These are phyloP conservation scores for Rhizophagus prolifer DNA, from an alignment of 192 early-diverging fungal genomes.

Conservation along the genomic window DNA sequence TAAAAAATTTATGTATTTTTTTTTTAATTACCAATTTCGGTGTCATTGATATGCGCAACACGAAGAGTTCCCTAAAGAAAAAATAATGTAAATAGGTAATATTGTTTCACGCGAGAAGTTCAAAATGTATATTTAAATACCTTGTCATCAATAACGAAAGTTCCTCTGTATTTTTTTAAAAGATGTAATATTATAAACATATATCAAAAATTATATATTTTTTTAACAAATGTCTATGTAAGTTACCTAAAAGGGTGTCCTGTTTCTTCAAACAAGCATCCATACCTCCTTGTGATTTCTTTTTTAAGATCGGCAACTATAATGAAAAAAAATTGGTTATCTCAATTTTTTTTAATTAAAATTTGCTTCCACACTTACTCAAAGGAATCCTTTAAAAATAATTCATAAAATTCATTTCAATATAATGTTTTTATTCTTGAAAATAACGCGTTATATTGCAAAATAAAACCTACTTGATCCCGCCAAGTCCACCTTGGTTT, in stretches of 20 bases:
- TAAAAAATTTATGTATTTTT: background rate
- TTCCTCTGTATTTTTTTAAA: constrained; percentile 44
- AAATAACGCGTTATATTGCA: background rate
- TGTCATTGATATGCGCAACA: constrained; percentile 17
- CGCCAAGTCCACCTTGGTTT: constrained; percentile 84
- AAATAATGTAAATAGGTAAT: constrained; percentile 27
- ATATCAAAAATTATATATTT: background rate
- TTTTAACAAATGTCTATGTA: background rate
- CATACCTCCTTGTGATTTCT: constrained; percentile 76
- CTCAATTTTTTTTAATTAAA: background rate
- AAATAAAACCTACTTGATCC: constrained; percentile 51
- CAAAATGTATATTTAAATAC: constrained; percentile 8
- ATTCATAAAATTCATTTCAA: too few species aligned
- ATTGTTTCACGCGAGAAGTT: background rate
- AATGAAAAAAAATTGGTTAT: background rate
- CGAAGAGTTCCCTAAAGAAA: constrained; percentile 14
- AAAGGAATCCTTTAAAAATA: constrained; percentile 21
- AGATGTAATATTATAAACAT: background rate
- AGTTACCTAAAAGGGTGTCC: constrained; percentile 60
- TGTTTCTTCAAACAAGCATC: constrained; percentile 72
- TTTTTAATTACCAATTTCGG: constrained; percentile 19
- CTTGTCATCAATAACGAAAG: constrained; percentile 85
- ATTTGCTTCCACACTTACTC: background rate
- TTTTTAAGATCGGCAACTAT: constrained; percentile 54
- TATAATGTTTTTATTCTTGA: too few species aligned